These are phyloP conservation scores for Fonsecaea pugnacius DNA, from an alignment of 2,329 filamentous ascomycete genomes.

Conservation along the genomic window DNA sequence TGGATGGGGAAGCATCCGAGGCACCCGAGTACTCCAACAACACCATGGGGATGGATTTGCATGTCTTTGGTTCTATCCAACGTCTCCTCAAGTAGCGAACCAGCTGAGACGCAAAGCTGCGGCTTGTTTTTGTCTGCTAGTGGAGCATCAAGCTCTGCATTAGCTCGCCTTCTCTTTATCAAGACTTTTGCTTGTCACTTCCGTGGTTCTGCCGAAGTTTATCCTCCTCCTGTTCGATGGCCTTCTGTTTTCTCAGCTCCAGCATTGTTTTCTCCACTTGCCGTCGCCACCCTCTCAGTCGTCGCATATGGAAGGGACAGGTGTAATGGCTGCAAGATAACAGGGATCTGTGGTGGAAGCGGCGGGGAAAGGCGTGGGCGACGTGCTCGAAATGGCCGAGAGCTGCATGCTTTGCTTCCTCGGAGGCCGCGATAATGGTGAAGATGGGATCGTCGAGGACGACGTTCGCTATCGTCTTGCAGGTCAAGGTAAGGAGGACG, in stretches of 20 bases:
- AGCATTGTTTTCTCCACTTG: neutral
- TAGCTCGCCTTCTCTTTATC: neutral
- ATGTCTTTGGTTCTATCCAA: neutral
- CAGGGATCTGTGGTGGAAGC: slow-evolving; percentile 2
- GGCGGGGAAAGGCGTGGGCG: neutral
- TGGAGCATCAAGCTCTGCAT: neutral
- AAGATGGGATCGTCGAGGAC: slow-evolving; percentile 1
- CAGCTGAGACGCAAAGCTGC: neutral
- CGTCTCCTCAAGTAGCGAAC: neutral
- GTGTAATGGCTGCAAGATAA: slow-evolving; percentile 7
- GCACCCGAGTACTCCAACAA: neutral
- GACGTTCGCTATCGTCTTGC: slow-evolving; percentile 7
- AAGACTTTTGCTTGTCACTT: neutral
- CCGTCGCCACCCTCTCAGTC: neutral
- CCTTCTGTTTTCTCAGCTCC: neutral
- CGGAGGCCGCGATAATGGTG: neutral
- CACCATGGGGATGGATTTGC: neutral
- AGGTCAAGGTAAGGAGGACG: slow-evolving; percentile 7
- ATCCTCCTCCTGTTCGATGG: neutral
- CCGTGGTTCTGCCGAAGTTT: neutral
- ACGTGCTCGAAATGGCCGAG: neutral
- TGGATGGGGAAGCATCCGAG: slow-evolving; percentile 2
- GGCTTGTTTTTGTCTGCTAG: neutral
- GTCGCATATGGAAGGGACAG: slow-evolving; percentile 11
- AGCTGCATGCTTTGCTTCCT: slow-evolving; percentile 3